phyloP scores from a whole-genome alignment of 805 yeast genomes.

The Schizosaccharomyces octosporus region DNA sequence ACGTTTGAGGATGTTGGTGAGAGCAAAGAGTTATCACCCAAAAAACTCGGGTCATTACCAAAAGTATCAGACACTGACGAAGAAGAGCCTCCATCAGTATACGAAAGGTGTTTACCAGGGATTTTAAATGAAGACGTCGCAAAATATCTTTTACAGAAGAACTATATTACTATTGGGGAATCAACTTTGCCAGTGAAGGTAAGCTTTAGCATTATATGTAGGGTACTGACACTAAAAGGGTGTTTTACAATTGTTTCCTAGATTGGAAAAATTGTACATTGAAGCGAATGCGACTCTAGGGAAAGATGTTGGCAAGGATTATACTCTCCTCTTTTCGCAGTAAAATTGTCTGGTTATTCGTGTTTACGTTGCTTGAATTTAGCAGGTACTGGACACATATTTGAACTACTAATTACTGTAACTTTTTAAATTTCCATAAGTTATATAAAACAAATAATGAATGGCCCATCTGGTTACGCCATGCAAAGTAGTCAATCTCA shows the following conservation, averaged over 20 bases:
- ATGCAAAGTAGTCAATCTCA: too few relatives aligned
- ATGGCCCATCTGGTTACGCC: too few relatives aligned
- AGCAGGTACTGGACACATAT: background rate
- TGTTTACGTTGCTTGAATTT: background rate
- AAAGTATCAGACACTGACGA: background rate
- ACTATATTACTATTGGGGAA: background rate
- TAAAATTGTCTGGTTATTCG: background rate
- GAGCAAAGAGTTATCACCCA: too few relatives aligned
- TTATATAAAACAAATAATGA: too few relatives aligned
- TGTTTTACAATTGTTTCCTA: background rate
- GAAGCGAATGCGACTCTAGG: background rate
- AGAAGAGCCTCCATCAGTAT: background rate
- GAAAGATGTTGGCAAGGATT: background rate
- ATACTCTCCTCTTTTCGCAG: background rate
- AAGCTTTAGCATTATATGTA: background rate
- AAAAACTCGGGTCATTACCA: background rate
- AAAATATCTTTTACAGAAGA: background rate
- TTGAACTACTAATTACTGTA: too few relatives aligned
- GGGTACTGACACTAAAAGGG: background rate
- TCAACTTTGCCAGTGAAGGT: background rate
- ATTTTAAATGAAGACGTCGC: background rate
- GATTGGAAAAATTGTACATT: background rate
- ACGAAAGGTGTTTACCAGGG: background rate
- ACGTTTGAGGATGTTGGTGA: too few relatives aligned
- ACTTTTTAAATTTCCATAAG: too few relatives aligned